phyloP scores from a whole-genome alignment of 2,329 filamentous ascomycete species.

The Pezizomycotina sp. region DNA sequence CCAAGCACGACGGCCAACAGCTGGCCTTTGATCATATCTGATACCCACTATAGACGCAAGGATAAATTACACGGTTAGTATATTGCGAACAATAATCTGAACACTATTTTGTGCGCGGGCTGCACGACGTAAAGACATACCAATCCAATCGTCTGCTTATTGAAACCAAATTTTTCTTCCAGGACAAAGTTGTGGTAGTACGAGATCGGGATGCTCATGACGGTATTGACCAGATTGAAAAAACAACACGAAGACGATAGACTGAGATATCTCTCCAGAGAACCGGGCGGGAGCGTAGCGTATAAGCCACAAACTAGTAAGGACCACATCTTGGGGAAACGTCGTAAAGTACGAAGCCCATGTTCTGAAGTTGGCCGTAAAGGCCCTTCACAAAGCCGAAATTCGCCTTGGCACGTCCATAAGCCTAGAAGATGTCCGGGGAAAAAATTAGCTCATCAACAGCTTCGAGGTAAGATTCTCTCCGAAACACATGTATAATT shows the following conservation, averaged over 20 bases:
- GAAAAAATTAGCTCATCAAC: neutral
- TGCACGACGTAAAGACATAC: conserved; percentile 1
- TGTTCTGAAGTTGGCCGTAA: conserved; percentile 73
- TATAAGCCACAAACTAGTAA: conserved; percentile 59
- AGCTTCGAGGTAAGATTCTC: neutral
- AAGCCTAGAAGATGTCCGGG: conserved; percentile 40
- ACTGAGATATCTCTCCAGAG: conserved; percentile 64
- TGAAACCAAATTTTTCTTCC: conserved; percentile 95
- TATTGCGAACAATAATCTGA: neutral
- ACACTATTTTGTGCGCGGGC: neutral
- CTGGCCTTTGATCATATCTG: conserved; percentile 82
- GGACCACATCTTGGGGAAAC: conserved; percentile 79
- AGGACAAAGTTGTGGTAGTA: conserved; percentile 93
- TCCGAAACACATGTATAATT: no score
- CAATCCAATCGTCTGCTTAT: conserved; percentile 83
- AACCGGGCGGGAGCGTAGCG: conserved; percentile 61
- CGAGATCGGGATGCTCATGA: conserved; percentile 61
- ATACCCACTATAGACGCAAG: conserved; percentile 45
- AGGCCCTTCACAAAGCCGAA: conserved; percentile 68
- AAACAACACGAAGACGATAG: conserved; percentile 75
- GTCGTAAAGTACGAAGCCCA: conserved; percentile 79
- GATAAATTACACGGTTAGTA: neutral
- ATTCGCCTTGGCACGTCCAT: conserved; percentile 87
- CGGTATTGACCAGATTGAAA: conserved; percentile 70
- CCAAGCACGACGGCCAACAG: conserved; percentile 63